Conservation (phyloP, 2,329 filamentous ascomycete genomes). For the Bipolaris cookei region DNA sequence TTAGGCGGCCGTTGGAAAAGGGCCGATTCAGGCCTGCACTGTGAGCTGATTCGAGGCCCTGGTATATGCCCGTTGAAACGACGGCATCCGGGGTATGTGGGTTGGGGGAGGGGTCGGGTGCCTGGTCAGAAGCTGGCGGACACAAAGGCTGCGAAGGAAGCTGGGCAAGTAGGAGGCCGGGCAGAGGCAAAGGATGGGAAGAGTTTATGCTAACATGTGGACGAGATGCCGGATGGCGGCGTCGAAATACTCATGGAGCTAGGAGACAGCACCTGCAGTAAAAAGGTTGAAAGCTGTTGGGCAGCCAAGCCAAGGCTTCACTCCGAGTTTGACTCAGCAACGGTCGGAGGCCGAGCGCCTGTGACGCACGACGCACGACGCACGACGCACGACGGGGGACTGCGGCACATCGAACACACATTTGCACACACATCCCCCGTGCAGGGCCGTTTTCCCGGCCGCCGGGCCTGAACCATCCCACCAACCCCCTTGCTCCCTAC, state of each 20-base stretch:
- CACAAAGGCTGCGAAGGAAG: not conserved
- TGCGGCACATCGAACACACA: constrained; percentile 11
- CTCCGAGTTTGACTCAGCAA: constrained; percentile 8
- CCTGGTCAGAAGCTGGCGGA: constrained; percentile 5
- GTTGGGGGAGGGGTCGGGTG: not conserved
- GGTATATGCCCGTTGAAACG: constrained; percentile 4
- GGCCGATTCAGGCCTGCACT: constrained; percentile 3
- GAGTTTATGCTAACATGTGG: not conserved
- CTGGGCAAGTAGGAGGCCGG: not conserved
- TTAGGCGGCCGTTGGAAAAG: constrained; percentile 7
- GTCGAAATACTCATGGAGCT: constrained; percentile 1
- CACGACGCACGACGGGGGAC: not conserved
- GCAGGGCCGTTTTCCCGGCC: constrained; percentile 17
- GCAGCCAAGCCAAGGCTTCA: constrained; percentile 4
- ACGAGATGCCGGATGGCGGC: not conserved
- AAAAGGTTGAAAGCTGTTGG: constrained; percentile 5
- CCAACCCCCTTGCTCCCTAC: constrained; percentile 8
- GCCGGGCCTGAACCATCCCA: constrained; percentile 6
- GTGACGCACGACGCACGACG: constrained; percentile 11
- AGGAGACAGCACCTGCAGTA: constrained; percentile 2
- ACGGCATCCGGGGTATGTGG: not conserved
- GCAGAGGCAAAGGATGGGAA: not conserved
- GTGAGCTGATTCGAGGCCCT: constrained; percentile 1
- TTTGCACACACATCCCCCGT: not conserved
- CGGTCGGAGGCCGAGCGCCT: constrained; percentile 10